Base-by-base conservation (phyloP, 148 eudicot genomes). In the Nepenthes gracilis region DNA sequence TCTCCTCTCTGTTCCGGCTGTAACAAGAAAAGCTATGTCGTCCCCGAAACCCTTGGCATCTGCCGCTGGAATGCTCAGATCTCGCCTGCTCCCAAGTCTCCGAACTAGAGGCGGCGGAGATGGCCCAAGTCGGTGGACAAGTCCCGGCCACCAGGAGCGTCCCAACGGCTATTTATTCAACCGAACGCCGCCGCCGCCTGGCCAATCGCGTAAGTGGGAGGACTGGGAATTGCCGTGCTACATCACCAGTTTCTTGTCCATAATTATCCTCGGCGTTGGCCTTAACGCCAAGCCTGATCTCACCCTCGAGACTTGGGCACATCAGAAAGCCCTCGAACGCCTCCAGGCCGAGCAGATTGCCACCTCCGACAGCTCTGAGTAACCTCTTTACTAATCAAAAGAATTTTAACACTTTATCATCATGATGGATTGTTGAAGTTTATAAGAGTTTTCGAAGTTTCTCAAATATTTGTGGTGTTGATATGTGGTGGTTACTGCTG, bases 181-280 rank as follows among this genome's bases (percentile, higher is more conserved):
- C 74, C 78, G 90, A 7, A 67, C 84, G 1, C 99, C 99, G 6
- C 77, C 66, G 4, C 90, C 97, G 9, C 86, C 96, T 0, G 99
- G 99, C 1, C 85, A 86, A 23, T 63, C 91, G 4, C 72, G 97
- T 2, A 83, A 82, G 47, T 93, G 99, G 99, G 99, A 93, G 59
- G 99, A 93, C 43, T 93, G 97, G 96, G 99, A 93, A 67, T 77
- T 93, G 1, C 98, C 98, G 8, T 93, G 98, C 73, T 93, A 93
- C 79, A 61, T 93, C 73, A 88, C 98, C 59, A 85, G 95, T 74
- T 93, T 88, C 74, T 78, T 93, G 67, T 84, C 98, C 33, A 86
- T 93, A 67, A 87, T 88, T 64, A 93, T 88, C 74, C 91, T 93
- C 4, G 96, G 98, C 9, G 98, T 92, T 1, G 98, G 98, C 0